Evolutionary conservation across 1,284 basidiomycete genomes (phyloP), one percentile per base, ranked within the genome.

Genomic region (Ustilago loliicola): DNA sequence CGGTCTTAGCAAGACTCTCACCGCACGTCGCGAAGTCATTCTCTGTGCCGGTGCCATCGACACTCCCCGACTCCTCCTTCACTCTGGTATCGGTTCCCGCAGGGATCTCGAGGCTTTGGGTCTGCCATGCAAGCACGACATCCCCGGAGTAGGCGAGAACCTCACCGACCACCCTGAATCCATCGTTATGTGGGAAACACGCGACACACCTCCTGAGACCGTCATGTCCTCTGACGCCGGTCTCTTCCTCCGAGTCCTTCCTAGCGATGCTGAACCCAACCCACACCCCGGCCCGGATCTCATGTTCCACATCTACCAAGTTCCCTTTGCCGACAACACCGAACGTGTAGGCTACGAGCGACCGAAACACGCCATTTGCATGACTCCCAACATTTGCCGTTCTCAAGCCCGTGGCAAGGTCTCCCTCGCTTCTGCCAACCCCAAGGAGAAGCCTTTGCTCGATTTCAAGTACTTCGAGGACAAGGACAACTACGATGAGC

Each of bases 141-240:
- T 90, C 8, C 88, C 88, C 4, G 89, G 89, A 6, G 89, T 90
- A 1, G 90, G 90, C 5, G 86, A 86, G 68, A 90, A 90, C 79
- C 82, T 89, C 7, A 89, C 89, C 55, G 90, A 90, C 61, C 90
- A 90, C 66, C 86, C 86, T 9, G 86, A 87, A 60, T 79, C 77
- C 17, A 87, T 86, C 58, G 81, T 83, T 52, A 85, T 83, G 78
- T 86, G 85, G 86, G 79, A 80, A 52, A 86, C 85, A 30, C 72
- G 79, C 52, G 80, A 84, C 23, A 86, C 85, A 13, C 86, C 86
- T 2, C 56, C 74, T 13, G 83, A 87, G 63, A 87, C 86, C 11
- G 86, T 87, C 61, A 87, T 87, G 86, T 79, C 80, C 29, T 83
- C 80, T 27, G 86, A 87, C 54, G 86, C 86, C 8, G 86, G 83